These are phyloP conservation scores for Chara braunii DNA, from an alignment of 139 green algal species.

Conservation along the genomic window DNA sequence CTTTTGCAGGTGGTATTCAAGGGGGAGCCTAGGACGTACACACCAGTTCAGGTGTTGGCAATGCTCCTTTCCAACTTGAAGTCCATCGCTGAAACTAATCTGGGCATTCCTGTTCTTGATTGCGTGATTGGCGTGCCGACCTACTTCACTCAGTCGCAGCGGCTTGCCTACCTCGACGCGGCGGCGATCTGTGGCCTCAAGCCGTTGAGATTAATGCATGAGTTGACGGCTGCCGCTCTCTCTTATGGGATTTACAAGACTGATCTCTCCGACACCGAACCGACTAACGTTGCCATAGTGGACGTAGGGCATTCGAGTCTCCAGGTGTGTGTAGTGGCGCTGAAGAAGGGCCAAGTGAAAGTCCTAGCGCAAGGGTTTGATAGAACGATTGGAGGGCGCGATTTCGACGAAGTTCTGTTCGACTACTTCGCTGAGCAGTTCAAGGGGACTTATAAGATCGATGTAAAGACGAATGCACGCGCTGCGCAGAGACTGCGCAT, in stretches of 20 bases:
- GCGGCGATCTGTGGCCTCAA: conserved; percentile 70
- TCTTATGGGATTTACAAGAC: conserved; percentile 99
- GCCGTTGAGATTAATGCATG: conserved; percentile 88
- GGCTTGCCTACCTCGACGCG: conserved; percentile 48
- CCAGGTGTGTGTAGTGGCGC: conserved; percentile 81
- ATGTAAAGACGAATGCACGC: conserved; percentile 72
- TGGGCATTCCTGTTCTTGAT: conserved; percentile 71
- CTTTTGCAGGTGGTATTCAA: conserved; percentile 74
- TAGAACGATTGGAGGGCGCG: conserved; percentile 74
- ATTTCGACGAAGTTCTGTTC: conserved; percentile 86
- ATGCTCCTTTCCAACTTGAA: conserved; percentile 87
- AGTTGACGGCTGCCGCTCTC: conserved; percentile 90
- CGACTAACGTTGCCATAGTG: conserved; percentile 86
- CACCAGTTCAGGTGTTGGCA: conserved; percentile 67
- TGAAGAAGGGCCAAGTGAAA: conserved; percentile 79
- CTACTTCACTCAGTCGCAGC: conserved; percentile 65
- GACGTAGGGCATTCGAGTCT: conserved; percentile 83
- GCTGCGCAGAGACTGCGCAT: conserved; percentile 73
- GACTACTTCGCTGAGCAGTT: conserved; percentile 86
- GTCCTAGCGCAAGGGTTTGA: conserved; percentile 86
- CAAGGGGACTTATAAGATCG: conserved; percentile 65
- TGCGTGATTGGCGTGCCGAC: conserved; percentile 82
- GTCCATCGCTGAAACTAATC: conserved; percentile 77
- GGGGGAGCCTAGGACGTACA: conserved; percentile 48
- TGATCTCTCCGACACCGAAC: conserved; percentile 78